Evolutionary conservation across 768 basidiomycete species (phyloP).

Genomic region (Phlebiopsis gigantea): DNA sequence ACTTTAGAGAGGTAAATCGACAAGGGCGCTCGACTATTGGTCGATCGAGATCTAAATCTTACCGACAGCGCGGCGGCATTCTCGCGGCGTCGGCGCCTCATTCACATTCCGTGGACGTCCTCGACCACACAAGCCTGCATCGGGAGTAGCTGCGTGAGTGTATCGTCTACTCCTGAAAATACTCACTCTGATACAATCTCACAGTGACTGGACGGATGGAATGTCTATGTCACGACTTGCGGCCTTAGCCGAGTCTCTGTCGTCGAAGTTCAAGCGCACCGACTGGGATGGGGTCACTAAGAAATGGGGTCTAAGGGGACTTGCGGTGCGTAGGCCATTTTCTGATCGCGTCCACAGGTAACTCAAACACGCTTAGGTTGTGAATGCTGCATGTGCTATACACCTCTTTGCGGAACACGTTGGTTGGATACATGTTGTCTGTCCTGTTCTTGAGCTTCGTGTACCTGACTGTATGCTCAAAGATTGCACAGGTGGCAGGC

Average conservation of each 20-base stretch:
- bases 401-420: slow-evolving; percentile 65
- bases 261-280: neutral
- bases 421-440: slow-evolving; percentile 48
- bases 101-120: neutral
- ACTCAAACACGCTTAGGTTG: slow-evolving; percentile 30
- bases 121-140: neutral
- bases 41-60: slow-evolving; percentile 1
- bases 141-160: neutral
- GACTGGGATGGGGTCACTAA: slow-evolving; percentile 4
- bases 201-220: neutral
- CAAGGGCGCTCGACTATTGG: neutral
- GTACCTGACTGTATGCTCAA: neutral
- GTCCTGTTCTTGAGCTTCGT: slow-evolving; percentile 14
- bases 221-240: slow-evolving; percentile 7
- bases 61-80: slow-evolving; percentile 1
- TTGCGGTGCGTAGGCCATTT: neutral
- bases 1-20: neutral
- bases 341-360: too few relatives aligned
- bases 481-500: slow-evolving; percentile 49
- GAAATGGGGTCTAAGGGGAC: slow-evolving; percentile 11
- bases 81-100: neutral
- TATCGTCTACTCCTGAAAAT: neutral
- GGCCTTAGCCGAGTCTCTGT: neutral
- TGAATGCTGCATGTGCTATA: slow-evolving; percentile 50
- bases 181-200: neutral